These are phyloP conservation scores for Aurantiochytrium sp. DNA, from an alignment of 108 stramenopile genomes.

Conservation along the genomic window DNA sequence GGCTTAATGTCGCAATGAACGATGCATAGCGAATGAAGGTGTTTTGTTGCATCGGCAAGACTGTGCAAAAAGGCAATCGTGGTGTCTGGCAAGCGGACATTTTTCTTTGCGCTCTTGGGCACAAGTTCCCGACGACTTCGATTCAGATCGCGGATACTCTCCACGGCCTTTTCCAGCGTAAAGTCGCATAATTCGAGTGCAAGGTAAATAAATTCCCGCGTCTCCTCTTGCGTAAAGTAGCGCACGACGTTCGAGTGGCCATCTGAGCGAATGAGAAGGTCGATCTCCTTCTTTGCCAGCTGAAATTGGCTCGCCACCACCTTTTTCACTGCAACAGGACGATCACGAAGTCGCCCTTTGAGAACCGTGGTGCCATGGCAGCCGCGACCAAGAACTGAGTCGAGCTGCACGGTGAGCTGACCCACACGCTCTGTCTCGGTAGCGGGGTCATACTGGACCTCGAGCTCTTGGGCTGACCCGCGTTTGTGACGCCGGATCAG, in stretches of 20 bases:
- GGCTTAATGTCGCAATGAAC: constrained; percentile 53
- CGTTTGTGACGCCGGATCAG: background rate
- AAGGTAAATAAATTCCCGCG: constrained; percentile 48
- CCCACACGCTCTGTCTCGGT: background rate
- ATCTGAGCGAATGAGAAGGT: constrained; percentile 18
- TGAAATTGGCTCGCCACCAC: background rate
- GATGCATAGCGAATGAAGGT: constrained; percentile 44
- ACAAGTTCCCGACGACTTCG: background rate
- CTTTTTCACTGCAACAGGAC: constrained; percentile 24
- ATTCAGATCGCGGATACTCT: background rate
- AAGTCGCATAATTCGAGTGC: constrained; percentile 50
- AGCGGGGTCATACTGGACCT: background rate
- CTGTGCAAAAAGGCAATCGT: constrained; percentile 17
- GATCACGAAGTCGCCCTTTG: background rate
- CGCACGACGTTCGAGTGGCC: constrained; percentile 51
- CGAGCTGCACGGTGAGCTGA: background rate
- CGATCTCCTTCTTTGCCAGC: constrained; percentile 15
- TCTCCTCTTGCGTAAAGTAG: constrained; percentile 40
- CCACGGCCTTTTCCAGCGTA: constrained; percentile 35
- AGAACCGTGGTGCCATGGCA: constrained; percentile 21
- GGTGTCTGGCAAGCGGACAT: background rate
- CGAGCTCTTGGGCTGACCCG: background rate
- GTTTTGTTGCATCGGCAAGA: constrained; percentile 38
- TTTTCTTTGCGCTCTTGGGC: constrained; percentile 20
- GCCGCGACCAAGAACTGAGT: background rate